Evolutionary conservation across 208 protist species (phyloP).

Genomic region (Leishmania guyanensis): DNA sequence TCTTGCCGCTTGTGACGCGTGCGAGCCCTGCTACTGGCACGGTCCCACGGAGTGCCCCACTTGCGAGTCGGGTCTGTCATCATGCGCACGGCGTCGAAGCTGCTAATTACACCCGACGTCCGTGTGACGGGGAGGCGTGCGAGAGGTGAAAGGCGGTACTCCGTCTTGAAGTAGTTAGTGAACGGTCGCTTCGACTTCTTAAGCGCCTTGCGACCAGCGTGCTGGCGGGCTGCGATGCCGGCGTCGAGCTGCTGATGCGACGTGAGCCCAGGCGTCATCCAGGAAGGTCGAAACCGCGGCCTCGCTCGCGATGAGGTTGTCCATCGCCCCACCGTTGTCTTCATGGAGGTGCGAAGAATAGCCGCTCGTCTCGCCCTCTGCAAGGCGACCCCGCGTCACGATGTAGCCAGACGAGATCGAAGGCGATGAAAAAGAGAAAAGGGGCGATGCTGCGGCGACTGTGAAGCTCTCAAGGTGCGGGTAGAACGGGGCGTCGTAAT

Average conservation of each 20-base stretch:
- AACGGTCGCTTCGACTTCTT: slow-evolving; percentile 79
- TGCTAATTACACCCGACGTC: slow-evolving; percentile 43
- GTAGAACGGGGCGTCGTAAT: neutral
- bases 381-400: neutral
- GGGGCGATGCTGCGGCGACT: neutral
- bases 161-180: slow-evolving; percentile 72
- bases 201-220: slow-evolving; percentile 65
- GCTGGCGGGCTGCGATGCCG: slow-evolving; percentile 73
- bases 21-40: slow-evolving; percentile 25
- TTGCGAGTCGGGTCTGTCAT: slow-evolving; percentile 59
- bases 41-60: slow-evolving; percentile 73
- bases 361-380: neutral
- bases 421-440: neutral
- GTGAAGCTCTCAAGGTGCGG: neutral
- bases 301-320: slow-evolving; percentile 20
- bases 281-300: slow-evolving; percentile 41
- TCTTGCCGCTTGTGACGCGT: slow-evolving; percentile 63
- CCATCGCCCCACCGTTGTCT: slow-evolving; percentile 17
- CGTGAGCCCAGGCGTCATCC: slow-evolving; percentile 59
- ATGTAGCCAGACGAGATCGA: neutral
- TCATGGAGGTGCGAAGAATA: slow-evolving; percentile 17
- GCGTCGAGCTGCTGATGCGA: slow-evolving; percentile 83
- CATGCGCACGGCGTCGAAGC: slow-evolving; percentile 50
- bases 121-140: slow-evolving; percentile 16
- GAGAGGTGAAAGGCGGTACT: slow-evolving; percentile 59